phyloP scores from a whole-genome alignment of 768 basidiomycete species.

The Rhodotorula kratochvilovae region DNA sequence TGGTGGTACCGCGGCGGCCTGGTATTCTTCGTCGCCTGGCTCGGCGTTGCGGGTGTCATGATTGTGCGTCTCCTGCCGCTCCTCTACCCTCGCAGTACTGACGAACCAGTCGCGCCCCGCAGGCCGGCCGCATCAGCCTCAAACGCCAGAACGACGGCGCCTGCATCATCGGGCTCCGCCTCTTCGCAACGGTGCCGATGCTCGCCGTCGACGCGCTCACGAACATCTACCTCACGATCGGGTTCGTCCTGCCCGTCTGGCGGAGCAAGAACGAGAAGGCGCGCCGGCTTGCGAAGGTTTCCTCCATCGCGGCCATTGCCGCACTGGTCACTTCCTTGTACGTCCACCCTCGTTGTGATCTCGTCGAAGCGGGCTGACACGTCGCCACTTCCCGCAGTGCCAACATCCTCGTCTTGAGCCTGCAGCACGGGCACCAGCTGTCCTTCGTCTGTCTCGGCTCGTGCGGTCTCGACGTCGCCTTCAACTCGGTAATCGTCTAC shows the following conservation, averaged over 20 bases:
- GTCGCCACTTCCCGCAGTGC: constrained; percentile 35
- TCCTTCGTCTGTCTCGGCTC: constrained; percentile 54
- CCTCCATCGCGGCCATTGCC: constrained; percentile 51
- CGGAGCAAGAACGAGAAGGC: constrained; percentile 26
- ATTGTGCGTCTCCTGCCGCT: neutral
- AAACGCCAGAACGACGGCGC: constrained; percentile 17
- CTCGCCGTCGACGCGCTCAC: constrained; percentile 27
- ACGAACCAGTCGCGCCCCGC: neutral
- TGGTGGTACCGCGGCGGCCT: constrained; percentile 32
- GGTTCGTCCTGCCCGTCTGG: constrained; percentile 31
- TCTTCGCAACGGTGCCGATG: constrained; percentile 23
- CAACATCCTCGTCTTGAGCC: constrained; percentile 54
- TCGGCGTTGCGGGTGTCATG: constrained; percentile 12
- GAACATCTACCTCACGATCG: constrained; percentile 36
- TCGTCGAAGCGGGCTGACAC: neutral
- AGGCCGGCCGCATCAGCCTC: constrained; percentile 20
- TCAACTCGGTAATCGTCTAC: constrained; percentile 13
- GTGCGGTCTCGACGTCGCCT: constrained; percentile 50
- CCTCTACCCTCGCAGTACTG: neutral
- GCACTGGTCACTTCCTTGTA: constrained; percentile 51
- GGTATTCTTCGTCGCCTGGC: neutral
- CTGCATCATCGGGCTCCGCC: constrained; percentile 36
- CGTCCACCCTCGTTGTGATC: neutral
- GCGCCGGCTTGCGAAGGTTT: constrained; percentile 16
- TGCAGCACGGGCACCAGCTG: constrained; percentile 53